Evolutionary conservation across 352 stramenopile species (phyloP).

Genomic region (Phytophthora macrochlamydospora): DNA sequence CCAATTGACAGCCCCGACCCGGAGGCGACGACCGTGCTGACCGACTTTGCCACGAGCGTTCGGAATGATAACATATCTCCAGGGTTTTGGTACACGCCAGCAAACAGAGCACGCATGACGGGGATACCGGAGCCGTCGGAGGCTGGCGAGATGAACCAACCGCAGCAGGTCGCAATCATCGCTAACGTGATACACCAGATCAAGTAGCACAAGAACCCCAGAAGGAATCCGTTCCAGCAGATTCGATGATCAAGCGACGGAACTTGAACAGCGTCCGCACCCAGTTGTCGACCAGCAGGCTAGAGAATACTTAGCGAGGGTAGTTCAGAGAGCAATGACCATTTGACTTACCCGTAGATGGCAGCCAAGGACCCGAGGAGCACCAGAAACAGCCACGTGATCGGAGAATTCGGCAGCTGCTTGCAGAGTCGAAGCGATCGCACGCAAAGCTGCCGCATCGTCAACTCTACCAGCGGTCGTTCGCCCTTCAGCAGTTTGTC

Average conservation of each 20-base stretch:
- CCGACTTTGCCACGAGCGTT: constrained; percentile 73
- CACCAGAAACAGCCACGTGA: constrained; percentile 83
- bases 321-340: no score
- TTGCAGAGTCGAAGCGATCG: constrained; percentile 75
- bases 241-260: constrained; percentile 59
- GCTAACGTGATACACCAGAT: constrained; percentile 63
- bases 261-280: constrained; percentile 71
- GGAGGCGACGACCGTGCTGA: constrained; percentile 73
- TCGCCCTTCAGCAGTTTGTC: constrained; percentile 70
- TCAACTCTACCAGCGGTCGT: constrained; percentile 57
- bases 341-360: constrained; percentile 70
- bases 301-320: constrained; percentile 11
- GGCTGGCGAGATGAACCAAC: constrained; percentile 60
- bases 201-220: constrained; percentile 66
- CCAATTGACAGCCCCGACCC: constrained; percentile 75
- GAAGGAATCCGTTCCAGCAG: constrained; percentile 63
- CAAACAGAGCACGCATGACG: constrained; percentile 83
- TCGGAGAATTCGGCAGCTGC: constrained; percentile 81
- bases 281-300: constrained; percentile 76
- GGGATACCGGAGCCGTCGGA: constrained; percentile 83
- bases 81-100: constrained; percentile 83
- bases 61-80: constrained; percentile 69
- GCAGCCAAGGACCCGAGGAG: constrained; percentile 67
- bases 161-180: constrained; percentile 64
- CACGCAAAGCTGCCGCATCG: constrained; percentile 72